A percentile compares a stretch with the other conserved stretches of the same genome.
These are phyloP conservation scores for Sphagnum contortum DNA, from an alignment of 225 moss, liverwort and hornwort genomes.

Conservation along the genomic window DNA sequence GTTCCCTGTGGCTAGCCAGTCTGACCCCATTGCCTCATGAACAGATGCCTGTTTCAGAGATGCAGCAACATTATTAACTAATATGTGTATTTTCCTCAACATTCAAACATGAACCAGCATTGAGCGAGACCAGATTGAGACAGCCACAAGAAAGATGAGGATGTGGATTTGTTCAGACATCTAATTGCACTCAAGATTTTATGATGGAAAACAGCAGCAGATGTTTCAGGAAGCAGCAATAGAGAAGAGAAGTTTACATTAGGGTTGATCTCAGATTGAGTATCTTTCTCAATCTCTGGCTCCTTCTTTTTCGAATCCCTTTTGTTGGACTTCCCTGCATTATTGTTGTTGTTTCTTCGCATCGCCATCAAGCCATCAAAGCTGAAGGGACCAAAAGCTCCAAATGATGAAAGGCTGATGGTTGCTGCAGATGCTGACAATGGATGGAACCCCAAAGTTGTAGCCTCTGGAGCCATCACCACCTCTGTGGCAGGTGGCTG, in stretches of 20 bases:
- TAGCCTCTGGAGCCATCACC: constrained; percentile 6
- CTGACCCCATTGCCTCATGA: constrained; percentile 78
- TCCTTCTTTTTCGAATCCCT: constrained; percentile 25
- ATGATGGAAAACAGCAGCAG: too few species aligned
- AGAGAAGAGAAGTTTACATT: constrained; percentile 6
- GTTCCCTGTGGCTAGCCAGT: constrained; percentile 86
- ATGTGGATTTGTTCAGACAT: too few species aligned
- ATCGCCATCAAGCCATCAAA: constrained; percentile 44
- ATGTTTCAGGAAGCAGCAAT: background rate
- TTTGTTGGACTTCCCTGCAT: constrained; percentile 23
- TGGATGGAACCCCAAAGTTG: constrained; percentile 33
- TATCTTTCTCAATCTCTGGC: constrained; percentile 22
- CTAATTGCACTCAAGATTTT: too few species aligned
- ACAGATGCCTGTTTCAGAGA: too few species aligned
- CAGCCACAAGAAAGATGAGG: too few species aligned
- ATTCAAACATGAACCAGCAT: too few species aligned
- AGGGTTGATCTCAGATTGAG: constrained; percentile 11
- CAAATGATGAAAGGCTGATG: constrained; percentile 44
- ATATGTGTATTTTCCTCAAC: too few species aligned
- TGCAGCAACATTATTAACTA: too few species aligned
- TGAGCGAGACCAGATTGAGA: too few species aligned
- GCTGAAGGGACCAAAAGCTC: constrained; percentile 44
- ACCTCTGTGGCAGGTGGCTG: background rate
- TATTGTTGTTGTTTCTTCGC: background rate
- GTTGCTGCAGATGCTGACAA: constrained; percentile 31